A percentile compares a stretch with the other conserved stretches of the same genome.
phyloP scores from a whole-genome alignment of 2,329 filamentous ascomycete genomes.

The Fusarium duplospermum region DNA sequence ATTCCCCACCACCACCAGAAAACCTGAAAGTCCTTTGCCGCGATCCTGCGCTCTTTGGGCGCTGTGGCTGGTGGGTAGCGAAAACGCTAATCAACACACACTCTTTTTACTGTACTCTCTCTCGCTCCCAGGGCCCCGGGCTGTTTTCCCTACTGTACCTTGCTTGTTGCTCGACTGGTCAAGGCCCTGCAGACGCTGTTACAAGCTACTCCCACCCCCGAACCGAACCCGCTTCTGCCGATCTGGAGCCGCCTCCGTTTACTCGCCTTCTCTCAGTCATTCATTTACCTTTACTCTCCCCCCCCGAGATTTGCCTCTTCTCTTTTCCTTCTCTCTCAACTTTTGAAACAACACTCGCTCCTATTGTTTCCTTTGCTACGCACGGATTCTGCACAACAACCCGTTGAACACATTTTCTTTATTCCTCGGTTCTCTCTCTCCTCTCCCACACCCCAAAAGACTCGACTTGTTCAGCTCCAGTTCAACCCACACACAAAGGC shows the following conservation, averaged over 20 bases:
- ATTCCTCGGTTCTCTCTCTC: background rate
- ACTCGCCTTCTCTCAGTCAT: constrained; percentile 13
- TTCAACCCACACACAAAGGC: constrained; percentile 9
- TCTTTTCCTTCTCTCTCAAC: constrained; percentile 19
- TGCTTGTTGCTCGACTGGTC: constrained; percentile 17
- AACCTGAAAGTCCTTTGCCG: constrained; percentile 13
- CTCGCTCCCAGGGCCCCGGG: background rate
- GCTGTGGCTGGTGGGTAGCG: constrained; percentile 24
- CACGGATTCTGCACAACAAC: background rate
- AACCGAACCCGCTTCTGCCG: constrained; percentile 41
- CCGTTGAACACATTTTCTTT: background rate
- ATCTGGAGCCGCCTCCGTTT: constrained; percentile 36
- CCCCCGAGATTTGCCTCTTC: constrained; percentile 32
- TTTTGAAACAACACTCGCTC: constrained; percentile 4
- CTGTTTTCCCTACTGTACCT: background rate
- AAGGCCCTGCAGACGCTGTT: constrained; percentile 19
- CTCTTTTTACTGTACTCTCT: background rate
- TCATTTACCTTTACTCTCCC: constrained; percentile 1
- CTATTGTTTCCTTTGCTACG: background rate
- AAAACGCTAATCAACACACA: constrained; percentile 25
- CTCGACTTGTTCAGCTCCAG: background rate
- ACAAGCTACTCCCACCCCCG: constrained; percentile 35
- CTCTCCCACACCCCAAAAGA: background rate
- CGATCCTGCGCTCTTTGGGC: constrained; percentile 13
- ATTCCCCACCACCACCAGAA: constrained; percentile 12